These are phyloP conservation scores for Monilinia fructigena DNA, from an alignment of 2,329 filamentous ascomycete genomes.

Conservation along the genomic window DNA sequence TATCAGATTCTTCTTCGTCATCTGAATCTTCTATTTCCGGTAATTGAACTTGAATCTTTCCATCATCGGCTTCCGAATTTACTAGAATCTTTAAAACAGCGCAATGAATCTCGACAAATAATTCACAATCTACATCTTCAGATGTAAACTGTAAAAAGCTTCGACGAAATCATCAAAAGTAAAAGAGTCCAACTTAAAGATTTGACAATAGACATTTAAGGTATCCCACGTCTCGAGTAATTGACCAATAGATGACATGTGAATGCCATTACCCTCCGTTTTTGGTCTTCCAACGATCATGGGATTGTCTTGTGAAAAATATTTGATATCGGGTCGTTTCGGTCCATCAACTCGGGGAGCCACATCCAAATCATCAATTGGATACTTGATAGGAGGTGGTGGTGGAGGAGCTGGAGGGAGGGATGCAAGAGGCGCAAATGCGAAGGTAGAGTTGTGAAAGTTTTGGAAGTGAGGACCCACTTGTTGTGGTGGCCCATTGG, in stretches of 20 bases:
- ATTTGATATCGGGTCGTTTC: slow-evolving; percentile 74
- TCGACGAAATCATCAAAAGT: slow-evolving; percentile 96
- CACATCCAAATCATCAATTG: slow-evolving; percentile 89
- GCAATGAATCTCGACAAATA: slow-evolving; percentile 90
- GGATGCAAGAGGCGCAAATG: slow-evolving; percentile 49
- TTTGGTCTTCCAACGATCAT: slow-evolving; percentile 48
- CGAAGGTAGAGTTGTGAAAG: slow-evolving; percentile 47
- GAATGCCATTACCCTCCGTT: slow-evolving; percentile 59
- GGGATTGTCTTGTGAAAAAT: slow-evolving; percentile 66
- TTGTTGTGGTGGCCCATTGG: slow-evolving; percentile 37
- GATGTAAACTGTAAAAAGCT: slow-evolving; percentile 80
- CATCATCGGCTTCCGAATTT: slow-evolving; percentile 69
- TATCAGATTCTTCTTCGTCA: slow-evolving; percentile 65
- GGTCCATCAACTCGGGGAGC: slow-evolving; percentile 60
- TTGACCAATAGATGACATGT: slow-evolving; percentile 81
- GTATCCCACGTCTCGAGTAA: slow-evolving; percentile 94
- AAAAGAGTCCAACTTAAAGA: slow-evolving; percentile 92
- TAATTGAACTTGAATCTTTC: slow-evolving; percentile 74
- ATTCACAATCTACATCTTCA: slow-evolving; percentile 71
- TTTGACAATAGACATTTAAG: slow-evolving; percentile 94
- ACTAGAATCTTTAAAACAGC: slow-evolving; percentile 86
- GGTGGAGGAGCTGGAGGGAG: slow-evolving; percentile 57
- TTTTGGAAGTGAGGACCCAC: slow-evolving; percentile 40
- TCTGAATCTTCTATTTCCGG: slow-evolving; percentile 68
- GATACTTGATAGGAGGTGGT: slow-evolving; percentile 83